These are phyloP conservation scores for Lentinula novae-zelandiae DNA, from an alignment of 1,284 basidiomycete genomes.

Conservation along the genomic window DNA sequence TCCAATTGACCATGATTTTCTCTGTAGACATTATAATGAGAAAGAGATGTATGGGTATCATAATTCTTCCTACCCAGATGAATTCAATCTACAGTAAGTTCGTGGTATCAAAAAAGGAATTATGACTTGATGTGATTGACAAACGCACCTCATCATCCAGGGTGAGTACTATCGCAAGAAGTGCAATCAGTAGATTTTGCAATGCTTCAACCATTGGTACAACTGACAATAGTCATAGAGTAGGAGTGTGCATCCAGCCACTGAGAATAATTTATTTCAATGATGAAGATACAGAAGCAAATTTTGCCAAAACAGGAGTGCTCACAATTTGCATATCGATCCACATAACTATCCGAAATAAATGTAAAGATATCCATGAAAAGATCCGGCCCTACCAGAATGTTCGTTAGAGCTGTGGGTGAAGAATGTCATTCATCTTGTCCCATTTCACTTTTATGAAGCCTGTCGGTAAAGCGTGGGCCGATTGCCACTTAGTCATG, in stretches of 20 bases:
- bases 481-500: too few species aligned
- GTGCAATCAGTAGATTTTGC: constrained; percentile 23
- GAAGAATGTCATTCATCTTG: too few species aligned
- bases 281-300: not conserved
- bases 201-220: not conserved
- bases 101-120: not conserved
- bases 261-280: constrained; percentile 22
- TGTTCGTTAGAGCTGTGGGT: too few species aligned
- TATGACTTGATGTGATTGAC: not conserved
- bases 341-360: constrained; percentile 26
- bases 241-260: constrained; percentile 45
- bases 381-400: too few species aligned
- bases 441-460: too few species aligned
- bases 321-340: constrained; percentile 37
- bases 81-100: not conserved
- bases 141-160: not conserved
- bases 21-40: constrained; percentile 25
- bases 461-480: too few species aligned
- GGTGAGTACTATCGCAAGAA: not conserved
- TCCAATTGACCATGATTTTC: constrained; percentile 45
- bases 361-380: too few species aligned
- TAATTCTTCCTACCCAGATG: constrained; percentile 19
- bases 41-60: constrained; percentile 35
- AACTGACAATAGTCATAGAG: constrained; percentile 47
- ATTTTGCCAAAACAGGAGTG: not conserved